A percentile compares a stretch with the other conserved stretches of the same genome.
Conservation (phyloP, 345 rosid genomes). For the Brassica napus region Da-Ae NC_063451.1:33164001-33164500, state of each 20-base stretch:
- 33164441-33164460: conserved; percentile 3
- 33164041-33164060: not conserved
- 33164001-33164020: not conserved
- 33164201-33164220: not conserved
- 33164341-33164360: not conserved
- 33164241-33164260: not conserved
- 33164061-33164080: not conserved
- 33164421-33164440: not conserved
- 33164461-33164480: conserved; percentile 5
- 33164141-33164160: too few species aligned
- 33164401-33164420: not conserved
- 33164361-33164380: not conserved
- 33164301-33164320: not conserved
- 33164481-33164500: not conserved
- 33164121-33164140: too few species aligned
- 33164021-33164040: not conserved
- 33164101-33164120: not conserved
- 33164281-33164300: not conserved
- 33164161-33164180: not conserved
- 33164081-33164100: not conserved
- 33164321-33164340: not conserved
- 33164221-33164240: not conserved
- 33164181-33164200: not conserved
- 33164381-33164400: not conserved
- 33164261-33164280: not conserved